Evolutionary conservation across 2,329 filamentous ascomycete genomes (phyloP).

Genomic region (Penicillium sp.): DNA sequence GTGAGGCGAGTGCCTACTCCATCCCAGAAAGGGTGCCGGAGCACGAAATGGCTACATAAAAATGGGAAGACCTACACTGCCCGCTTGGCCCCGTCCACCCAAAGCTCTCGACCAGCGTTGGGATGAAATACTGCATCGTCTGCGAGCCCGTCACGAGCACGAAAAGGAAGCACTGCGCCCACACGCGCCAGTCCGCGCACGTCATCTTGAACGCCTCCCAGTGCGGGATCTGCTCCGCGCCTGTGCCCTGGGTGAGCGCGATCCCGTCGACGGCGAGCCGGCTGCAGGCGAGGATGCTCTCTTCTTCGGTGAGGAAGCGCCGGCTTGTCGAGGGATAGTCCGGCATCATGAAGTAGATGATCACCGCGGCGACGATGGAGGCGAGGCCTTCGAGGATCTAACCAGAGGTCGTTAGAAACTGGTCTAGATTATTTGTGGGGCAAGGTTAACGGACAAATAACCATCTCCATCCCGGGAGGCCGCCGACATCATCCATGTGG

Average conservation of each 20-base stretch:
- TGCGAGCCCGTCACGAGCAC: constrained; percentile 34
- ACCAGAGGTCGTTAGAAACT: not conserved
- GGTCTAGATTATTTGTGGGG: not conserved
- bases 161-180: constrained; percentile 32
- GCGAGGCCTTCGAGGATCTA: constrained; percentile 20
- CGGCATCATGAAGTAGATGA: constrained; percentile 30
- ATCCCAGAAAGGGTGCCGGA: no score
- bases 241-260: constrained; percentile 24
- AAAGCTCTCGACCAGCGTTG: constrained; percentile 36
- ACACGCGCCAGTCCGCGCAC: constrained; percentile 19
- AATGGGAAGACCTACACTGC: not conserved
- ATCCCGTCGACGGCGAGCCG: constrained; percentile 31
- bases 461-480: constrained; percentile 8
- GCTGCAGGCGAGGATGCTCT: constrained; percentile 28
- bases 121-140: constrained; percentile 42
- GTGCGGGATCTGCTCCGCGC: constrained; percentile 23
- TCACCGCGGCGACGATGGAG: constrained; percentile 24
- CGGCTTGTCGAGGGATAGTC: constrained; percentile 24
- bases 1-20: no score
- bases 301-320: constrained; percentile 23
- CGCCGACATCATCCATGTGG: constrained; percentile 4
- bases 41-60: not conserved
- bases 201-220: constrained; percentile 35
- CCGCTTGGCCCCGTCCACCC: constrained; percentile 28
- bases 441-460: not conserved